These are phyloP conservation scores for Porphyrellus sp. DNA, from an alignment of 1,284 basidiomycete species.

Conservation along the genomic window DNA sequence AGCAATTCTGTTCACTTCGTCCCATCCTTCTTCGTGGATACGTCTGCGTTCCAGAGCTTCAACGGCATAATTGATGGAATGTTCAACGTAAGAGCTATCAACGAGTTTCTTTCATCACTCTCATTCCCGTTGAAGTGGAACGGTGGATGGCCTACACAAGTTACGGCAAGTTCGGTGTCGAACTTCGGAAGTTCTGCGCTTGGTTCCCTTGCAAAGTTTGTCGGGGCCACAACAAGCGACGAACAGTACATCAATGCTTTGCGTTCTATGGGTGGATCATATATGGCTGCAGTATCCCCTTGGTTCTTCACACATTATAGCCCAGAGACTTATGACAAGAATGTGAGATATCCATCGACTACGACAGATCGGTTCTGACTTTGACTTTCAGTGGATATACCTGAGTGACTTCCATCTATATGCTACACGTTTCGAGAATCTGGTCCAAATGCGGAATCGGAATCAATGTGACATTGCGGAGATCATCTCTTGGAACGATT, in stretches of 20 bases:
- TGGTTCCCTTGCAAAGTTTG: slow-evolving; percentile 39
- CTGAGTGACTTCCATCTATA: slow-evolving; percentile 72
- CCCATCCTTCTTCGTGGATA: slow-evolving; percentile 63
- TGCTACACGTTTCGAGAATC: slow-evolving; percentile 68
- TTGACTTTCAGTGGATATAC: slow-evolving; percentile 53
- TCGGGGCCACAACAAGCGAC: slow-evolving; percentile 51
- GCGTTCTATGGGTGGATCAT: slow-evolving; percentile 28
- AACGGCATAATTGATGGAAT: slow-evolving; percentile 53
- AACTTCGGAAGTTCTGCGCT: slow-evolving; percentile 24
- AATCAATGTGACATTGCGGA: slow-evolving; percentile 59
- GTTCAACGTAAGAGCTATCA: slow-evolving; percentile 61
- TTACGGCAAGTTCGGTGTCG: slow-evolving; percentile 46
- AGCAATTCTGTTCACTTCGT: slow-evolving; percentile 56
- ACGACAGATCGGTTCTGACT: slow-evolving; percentile 5
- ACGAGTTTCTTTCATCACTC: no score
- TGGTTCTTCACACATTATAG: slow-evolving; percentile 82
- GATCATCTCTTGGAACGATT: slow-evolving; percentile 64
- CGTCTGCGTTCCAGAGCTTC: slow-evolving; percentile 49
- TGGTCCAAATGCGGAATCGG: slow-evolving; percentile 60
- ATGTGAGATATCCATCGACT: slow-evolving; percentile 45
- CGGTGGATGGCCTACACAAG: slow-evolving; percentile 59
- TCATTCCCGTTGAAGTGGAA: slow-evolving; percentile 49
- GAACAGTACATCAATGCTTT: slow-evolving; percentile 43
- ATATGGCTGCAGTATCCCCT: slow-evolving; percentile 53
- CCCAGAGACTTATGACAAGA: slow-evolving; percentile 71